A percentile compares a stretch with the other conserved stretches of the same genome.
Evolutionary conservation across 176 grass and related monocot genomes (phyloP).

Genomic region (Bolboschoenus planiculmis): DNA sequence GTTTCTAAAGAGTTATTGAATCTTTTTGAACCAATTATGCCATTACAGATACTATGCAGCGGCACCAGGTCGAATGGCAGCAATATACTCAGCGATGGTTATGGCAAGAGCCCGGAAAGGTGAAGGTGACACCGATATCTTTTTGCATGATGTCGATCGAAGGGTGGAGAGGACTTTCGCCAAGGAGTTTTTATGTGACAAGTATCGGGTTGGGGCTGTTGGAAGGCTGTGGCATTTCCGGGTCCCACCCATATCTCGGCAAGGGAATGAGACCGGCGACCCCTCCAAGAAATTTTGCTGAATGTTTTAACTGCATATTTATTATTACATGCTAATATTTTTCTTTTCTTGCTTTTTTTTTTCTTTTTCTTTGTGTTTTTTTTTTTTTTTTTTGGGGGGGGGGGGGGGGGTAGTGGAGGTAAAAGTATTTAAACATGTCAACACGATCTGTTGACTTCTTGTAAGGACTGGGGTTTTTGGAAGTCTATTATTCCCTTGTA

Average conservation of each 20-base stretch:
- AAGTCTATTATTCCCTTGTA: neutral
- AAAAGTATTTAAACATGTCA: neutral
- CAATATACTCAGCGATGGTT: constrained; percentile 30
- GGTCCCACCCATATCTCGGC: constrained; percentile 22
- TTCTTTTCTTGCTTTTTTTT: too few relatives aligned
- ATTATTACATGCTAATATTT: too few relatives aligned
- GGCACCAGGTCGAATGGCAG: constrained; percentile 41
- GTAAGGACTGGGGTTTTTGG: neutral
- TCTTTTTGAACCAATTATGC: neutral
- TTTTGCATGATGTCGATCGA: constrained; percentile 62
- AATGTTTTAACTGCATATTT: neutral
- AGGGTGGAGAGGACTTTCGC: constrained; percentile 67
- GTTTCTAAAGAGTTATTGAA: neutral
- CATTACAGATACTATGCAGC: constrained; percentile 40
- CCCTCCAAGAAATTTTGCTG: constrained; percentile 23
- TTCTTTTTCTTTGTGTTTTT: too few relatives aligned
- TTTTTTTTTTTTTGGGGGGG: too few relatives aligned
- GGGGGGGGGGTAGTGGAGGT: too few relatives aligned
- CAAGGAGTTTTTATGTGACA: constrained; percentile 77
- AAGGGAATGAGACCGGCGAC: neutral
- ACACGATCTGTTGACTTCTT: neutral
- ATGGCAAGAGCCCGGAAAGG: constrained; percentile 23
- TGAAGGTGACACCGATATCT: constrained; percentile 33
- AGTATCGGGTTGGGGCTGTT: constrained; percentile 55
- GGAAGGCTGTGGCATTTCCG: constrained; percentile 75